Evolutionary conservation across 2,329 filamentous ascomycete genomes (phyloP), one percentile per base, ranked within the genome.

Genomic region (Aaosphaeria pasadenensis): DNA sequence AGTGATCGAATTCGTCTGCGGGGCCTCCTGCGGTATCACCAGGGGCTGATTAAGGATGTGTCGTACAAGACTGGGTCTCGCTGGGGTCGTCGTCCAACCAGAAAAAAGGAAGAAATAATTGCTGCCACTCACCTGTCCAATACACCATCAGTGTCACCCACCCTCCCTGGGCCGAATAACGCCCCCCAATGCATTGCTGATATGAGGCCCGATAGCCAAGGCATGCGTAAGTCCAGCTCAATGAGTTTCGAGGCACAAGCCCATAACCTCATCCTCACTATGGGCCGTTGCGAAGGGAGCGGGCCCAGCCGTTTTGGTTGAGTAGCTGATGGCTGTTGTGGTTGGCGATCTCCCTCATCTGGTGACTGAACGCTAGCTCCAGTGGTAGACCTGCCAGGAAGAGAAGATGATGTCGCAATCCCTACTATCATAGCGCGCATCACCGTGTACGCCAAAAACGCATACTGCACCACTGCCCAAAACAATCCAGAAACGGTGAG

Each of bases 51-150:
- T 33, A 11, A 17, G 7, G 38, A 47, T 51, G 58, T 55, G 61
- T 61, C 51, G 63, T 60, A 63, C 52, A 47, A 53, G 52, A 54
- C 56, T 49, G 52, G 49, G 50, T 40, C 43, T 44, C 53, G 11
- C 52, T 56, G 51, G 47, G 50, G 45, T 42, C 43, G 51, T 56
- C 52, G 55, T 54, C 65, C 67, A 69, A 63, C 64, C 66, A 71
- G 53, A 57, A 54, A 48, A 50, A 48, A 47, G 53, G 52, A 53
- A 50, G 51, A 50, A 57, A 63, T 55, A 59, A 51, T 24, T 53
- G 55, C 60, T 54, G 59, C 59, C 59, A 80, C 89, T 86, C 84
- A 97, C 92, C 90, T 95, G 77, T 97, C 92, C 72, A 96, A 76
- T 69, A 85, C 79, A 55, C 90, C 86, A 70, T 95, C 81, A 30